Evolutionary conservation across 2,329 filamentous ascomycete species (phyloP).

Genomic region (Talaromyces sp.): DNA sequence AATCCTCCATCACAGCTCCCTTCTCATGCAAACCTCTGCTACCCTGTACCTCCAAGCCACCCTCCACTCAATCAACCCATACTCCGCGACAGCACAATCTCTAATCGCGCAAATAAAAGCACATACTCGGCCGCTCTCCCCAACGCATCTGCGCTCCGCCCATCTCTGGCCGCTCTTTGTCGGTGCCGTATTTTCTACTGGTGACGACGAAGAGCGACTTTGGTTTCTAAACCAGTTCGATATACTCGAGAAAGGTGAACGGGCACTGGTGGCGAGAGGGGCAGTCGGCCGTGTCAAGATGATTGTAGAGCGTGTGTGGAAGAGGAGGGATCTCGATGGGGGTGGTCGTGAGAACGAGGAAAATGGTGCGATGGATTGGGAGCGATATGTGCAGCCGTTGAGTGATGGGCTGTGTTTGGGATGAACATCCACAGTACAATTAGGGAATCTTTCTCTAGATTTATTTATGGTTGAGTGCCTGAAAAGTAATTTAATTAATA

Average conservation of each 20-base stretch:
- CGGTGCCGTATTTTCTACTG: conserved; percentile 10
- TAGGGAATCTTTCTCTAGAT: neutral
- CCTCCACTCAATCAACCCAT: conserved; percentile 5
- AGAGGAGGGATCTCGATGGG: conserved; percentile 10
- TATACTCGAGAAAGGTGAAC: conserved; percentile 2
- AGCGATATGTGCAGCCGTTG: conserved; percentile 13
- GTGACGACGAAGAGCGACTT: conserved; percentile 11
- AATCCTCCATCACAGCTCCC: conserved; percentile 11
- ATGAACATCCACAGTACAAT: neutral
- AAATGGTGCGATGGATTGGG: conserved; percentile 6
- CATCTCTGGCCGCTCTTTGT: conserved; percentile 12
- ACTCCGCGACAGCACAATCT: conserved; percentile 1
- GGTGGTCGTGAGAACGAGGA: neutral
- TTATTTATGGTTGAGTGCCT: neutral
- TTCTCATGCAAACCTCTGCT: conserved; percentile 9
- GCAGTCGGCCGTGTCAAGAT: conserved; percentile 7
- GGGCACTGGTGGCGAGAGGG: conserved; percentile 9
- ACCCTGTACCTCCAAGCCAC: conserved; percentile 13
- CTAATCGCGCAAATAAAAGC: conserved; percentile 8
- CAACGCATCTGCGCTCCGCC: conserved; percentile 9
- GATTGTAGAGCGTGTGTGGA: conserved; percentile 14
- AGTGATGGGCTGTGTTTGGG: conserved; percentile 12
- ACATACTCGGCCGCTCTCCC: conserved; percentile 10
- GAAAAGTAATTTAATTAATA: neutral
- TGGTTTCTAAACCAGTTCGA: conserved; percentile 12